Evolutionary conservation across 768 basidiomycete genomes (phyloP), one percentile per base, ranked within the genome.

Genomic region (Boletellus sp.): DNA sequence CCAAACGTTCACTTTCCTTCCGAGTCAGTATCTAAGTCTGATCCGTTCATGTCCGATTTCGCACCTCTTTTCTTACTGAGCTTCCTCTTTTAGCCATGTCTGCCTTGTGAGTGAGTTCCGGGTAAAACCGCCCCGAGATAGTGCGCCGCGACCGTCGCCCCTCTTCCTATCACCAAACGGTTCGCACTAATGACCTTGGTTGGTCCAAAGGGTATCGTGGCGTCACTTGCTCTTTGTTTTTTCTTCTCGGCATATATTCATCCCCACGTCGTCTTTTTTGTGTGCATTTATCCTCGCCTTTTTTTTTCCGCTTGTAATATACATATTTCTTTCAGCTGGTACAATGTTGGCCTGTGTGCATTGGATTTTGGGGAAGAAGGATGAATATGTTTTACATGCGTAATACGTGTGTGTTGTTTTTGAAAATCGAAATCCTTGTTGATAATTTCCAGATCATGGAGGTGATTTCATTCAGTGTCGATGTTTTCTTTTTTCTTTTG

Each of bases 1-100:
- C 96, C 96, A 24, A 94, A 97, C 68, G 81, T 85, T 2, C 92
- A 97, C 65, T 96, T 94, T 78, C 93, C 95, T 20, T 94, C 93
- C 51, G 94, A 97, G 94, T 97, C 28, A 28, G 28, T 28, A 10
- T 10, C 28, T 28, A 70, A 65, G 92, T 85, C 15, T 40, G 51
- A 48, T 48, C 38, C 41, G 32, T 34, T 49, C 42, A 31, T 45
- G 16, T 8, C 41, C 55, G 40, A 36, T 50, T 49, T 38, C 24
- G 39, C 23, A 4, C 24, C 8, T 4, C 8, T 26, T 26, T 28
- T 28, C 36, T 47, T 4, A 17, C 12, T 28, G 24, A 52, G 42
- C 43, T 52, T 31, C 54, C 42, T 47, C 60, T 61, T 54, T 32
- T 56, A 91, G 89, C 64, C 89, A 92, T 62, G 70, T 92, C 49